Conservation (phyloP, 768 basidiomycete species). For the Tulasnella sp. region DNA sequence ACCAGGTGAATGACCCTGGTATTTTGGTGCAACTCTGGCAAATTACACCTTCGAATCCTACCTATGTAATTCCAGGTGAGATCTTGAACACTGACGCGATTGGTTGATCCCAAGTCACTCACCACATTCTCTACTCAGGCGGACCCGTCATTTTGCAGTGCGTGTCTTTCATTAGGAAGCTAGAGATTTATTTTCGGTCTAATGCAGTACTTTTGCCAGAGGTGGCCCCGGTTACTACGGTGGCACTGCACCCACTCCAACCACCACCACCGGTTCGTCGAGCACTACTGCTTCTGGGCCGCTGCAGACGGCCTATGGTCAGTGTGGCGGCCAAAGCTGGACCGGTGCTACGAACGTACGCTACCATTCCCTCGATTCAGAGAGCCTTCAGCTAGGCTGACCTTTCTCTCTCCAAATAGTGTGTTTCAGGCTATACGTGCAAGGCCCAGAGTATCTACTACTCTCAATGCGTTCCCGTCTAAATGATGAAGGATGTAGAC, state of each 20-base stretch:
- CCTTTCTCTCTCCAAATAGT: not conserved
- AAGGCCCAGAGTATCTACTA: not conserved
- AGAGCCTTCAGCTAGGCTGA: not conserved
- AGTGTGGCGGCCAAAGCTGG: conserved; percentile 14
- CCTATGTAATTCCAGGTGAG: too few relatives aligned
- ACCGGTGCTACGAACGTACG: not conserved
- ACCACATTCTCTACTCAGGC: too few relatives aligned
- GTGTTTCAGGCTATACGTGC: conserved; percentile 1
- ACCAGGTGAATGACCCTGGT: conserved; percentile 14
- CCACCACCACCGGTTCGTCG: not conserved
- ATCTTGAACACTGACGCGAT: too few relatives aligned
- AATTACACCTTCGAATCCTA: not conserved
- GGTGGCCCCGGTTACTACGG: conserved; percentile 10
- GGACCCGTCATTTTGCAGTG: too few relatives aligned
- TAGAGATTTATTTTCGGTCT: not conserved
- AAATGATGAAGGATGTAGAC: not conserved
- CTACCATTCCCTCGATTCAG: not conserved
- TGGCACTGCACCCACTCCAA: not conserved
- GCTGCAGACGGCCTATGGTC: not conserved
- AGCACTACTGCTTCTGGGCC: not conserved
- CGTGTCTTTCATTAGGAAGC: too few relatives aligned
- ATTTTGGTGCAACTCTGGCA: conserved; percentile 19
- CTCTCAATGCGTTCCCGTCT: not conserved
- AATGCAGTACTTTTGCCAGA: not conserved
- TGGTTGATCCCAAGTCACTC: too few relatives aligned